Base-by-base conservation (phyloP, 1,139 yeast genomes). In the Saccharomycopsis phalli region DNA sequence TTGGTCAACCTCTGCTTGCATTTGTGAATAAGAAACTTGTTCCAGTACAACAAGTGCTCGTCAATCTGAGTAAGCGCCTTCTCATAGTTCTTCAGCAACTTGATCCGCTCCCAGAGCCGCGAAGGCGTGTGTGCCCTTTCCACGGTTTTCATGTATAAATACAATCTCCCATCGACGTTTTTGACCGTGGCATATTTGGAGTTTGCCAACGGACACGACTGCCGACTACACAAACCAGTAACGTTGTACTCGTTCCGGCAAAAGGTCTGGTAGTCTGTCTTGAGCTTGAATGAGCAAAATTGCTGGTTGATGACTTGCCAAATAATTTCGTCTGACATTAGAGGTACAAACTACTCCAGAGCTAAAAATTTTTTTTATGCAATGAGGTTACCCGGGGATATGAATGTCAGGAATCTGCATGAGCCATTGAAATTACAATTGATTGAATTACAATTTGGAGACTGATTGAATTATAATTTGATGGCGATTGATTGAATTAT, bases 81-180 rank as follows among this genome's bases (percentile, higher is more conserved):
- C 41, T 80, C 72, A 59, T 87, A 91, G 60, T 91, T 88, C 58
- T 84, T 86, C 44, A 93, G 82, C 47, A 91, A 69, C 58, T 80
- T 80, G 57, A 91, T 79, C 53, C 97, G 72, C 62, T 91, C 96
- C 98, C 98, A 91, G 61, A 84, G 66, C 54, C 82, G 82, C 36
- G 83, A 75, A 11, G 98, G 98, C 53, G 86, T 82, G 58, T 91
- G 98, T 19, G 94, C 93, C 62, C 98, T 76, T 66, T 91, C 98
- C 2, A 94, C 95, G 1, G 97, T 91, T 60, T 91, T 91, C 91
- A 91, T 91, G 63, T 91, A 91, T 31, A 91, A 68, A 56, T 87
- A 91, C 37, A 91, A 66, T 57, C 77, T 75, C 17, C 98, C 98
- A 52, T 87, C 93, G 32, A 86, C 74, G 53, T 76, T 80, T 54